Percentiles rank a stretch among this genome's conserved stretches.
phyloP scores from a whole-genome alignment of 2,329 filamentous ascomycete species.

The Clathrospora elynae region DNA sequence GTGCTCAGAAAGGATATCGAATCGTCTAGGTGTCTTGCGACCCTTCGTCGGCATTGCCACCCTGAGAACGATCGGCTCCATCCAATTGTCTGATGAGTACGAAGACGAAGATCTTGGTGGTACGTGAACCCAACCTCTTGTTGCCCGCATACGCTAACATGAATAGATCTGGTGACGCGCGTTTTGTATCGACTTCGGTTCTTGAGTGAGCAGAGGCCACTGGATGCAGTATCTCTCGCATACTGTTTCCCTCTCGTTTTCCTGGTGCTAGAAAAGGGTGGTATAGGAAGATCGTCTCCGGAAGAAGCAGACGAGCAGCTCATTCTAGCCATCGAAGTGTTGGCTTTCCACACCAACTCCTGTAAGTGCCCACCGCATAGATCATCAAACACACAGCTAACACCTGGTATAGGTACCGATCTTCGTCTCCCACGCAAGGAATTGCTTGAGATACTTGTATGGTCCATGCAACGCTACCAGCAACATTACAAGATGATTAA shows the following conservation, averaged over 20 bases:
- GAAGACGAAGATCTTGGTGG: constrained; percentile 77
- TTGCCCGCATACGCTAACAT: constrained; percentile 15
- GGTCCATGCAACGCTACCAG: constrained; percentile 83
- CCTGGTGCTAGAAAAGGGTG: constrained; percentile 76
- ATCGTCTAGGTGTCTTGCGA: constrained; percentile 74
- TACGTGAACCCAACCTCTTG: constrained; percentile 43
- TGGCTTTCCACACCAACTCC: constrained; percentile 84
- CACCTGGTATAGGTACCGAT: constrained; percentile 61
- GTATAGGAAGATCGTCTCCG: constrained; percentile 66
- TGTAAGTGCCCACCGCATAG: constrained; percentile 54
- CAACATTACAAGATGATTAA: constrained; percentile 96
- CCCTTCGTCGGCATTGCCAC: constrained; percentile 88
- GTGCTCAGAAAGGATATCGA: constrained; percentile 75
- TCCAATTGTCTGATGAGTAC: constrained; percentile 72
- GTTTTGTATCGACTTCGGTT: constrained; percentile 90
- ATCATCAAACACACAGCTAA: constrained; percentile 17
- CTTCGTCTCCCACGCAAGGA: constrained; percentile 75
- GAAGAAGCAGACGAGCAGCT: constrained; percentile 91
- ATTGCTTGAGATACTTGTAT: constrained; percentile 72
- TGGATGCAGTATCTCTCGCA: constrained; percentile 84
- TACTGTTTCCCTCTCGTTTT: constrained; percentile 86
- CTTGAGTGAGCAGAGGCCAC: constrained; percentile 88
- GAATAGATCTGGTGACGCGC: constrained; percentile 72
- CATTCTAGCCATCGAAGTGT: constrained; percentile 82
- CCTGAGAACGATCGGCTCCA: constrained; percentile 75